phyloP scores from a whole-genome alignment of 1,284 basidiomycete species.

The Heterobasidion annosum region DNA sequence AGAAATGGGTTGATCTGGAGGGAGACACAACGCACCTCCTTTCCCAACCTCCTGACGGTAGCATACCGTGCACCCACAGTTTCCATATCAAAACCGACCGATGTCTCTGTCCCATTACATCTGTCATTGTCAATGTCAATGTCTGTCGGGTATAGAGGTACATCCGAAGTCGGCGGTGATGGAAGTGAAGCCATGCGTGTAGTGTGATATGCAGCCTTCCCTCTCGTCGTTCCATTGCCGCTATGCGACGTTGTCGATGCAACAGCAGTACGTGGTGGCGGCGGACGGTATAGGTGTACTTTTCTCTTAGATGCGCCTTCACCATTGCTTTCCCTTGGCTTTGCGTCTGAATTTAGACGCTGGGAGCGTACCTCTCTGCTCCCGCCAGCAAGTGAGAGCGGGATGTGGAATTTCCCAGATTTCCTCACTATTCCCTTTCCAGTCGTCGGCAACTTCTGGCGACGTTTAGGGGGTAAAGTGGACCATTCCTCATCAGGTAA shows the following conservation, averaged over 20 bases:
- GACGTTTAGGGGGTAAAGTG: neutral
- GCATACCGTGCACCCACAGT: neutral
- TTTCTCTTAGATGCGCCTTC: neutral
- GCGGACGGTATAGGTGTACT: slow-evolving; percentile 1
- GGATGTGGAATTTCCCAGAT: neutral
- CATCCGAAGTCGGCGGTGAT: neutral
- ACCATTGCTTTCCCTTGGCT: neutral
- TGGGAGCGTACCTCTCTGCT: neutral
- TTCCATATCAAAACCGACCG: neutral
- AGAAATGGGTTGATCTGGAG: neutral
- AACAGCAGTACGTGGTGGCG: neutral
- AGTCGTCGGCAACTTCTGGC: neutral
- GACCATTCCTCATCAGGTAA: slow-evolving; percentile 1
- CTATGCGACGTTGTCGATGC: no score
- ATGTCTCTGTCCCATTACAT: neutral
- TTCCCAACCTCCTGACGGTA: neutral
- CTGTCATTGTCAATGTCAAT: neutral
- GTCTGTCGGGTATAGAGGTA: neutral
- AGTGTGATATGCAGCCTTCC: no score
- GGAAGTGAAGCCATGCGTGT: neutral
- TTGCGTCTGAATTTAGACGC: neutral
- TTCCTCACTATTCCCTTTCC: neutral
- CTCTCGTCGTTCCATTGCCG: no score
- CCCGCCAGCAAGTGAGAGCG: neutral
- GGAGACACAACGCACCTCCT: neutral